Percentiles rank a stretch among this genome's conserved stretches.
Evolutionary conservation across 1,139 yeast genomes (phyloP).

Genomic region (Suhomyces bolitotheri): DNA sequence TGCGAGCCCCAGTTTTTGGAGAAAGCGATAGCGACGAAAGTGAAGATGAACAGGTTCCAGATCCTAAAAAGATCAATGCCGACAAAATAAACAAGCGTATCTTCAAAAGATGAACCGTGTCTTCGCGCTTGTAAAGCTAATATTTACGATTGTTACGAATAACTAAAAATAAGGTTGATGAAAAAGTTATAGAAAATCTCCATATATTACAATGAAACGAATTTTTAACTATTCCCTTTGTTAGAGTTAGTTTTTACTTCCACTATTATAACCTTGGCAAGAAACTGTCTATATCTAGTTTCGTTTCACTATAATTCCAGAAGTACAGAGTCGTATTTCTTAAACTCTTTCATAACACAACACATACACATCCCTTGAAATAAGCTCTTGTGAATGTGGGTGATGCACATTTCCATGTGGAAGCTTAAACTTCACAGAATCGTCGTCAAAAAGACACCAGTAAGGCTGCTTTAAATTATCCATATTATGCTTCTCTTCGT

Average conservation of each 20-base stretch:
- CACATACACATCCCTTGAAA: slow-evolving; percentile 69
- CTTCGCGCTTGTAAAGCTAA: too few relatives aligned
- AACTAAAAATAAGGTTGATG: too few relatives aligned
- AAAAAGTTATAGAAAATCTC: too few relatives aligned
- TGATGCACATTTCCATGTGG: slow-evolving; percentile 47
- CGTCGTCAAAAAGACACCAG: slow-evolving; percentile 80
- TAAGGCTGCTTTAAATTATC: slow-evolving; percentile 28
- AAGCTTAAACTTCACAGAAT: slow-evolving; percentile 48
- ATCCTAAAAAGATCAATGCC: slow-evolving; percentile 1
- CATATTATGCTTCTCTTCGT: slow-evolving; percentile 23
- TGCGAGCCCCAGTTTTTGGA: slow-evolving; percentile 13
- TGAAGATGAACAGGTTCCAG: background rate
- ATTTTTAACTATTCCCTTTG: too few relatives aligned
- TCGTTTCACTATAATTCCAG: too few relatives aligned
- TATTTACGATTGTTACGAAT: too few relatives aligned
- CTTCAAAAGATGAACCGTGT: slow-evolving; percentile 1
- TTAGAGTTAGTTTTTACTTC: too few relatives aligned
- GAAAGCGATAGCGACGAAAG: slow-evolving; percentile 10
- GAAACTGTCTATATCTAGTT: too few relatives aligned
- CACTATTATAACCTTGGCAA: too few relatives aligned
- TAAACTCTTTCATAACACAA: slow-evolving; percentile 57
- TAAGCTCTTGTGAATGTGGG: slow-evolving; percentile 37
- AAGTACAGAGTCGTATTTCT: too few relatives aligned
- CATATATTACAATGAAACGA: too few relatives aligned
- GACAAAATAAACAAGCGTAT: slow-evolving; percentile 7